phyloP scores from a whole-genome alignment of 208 protist genomes.

The Sergeia podlipaevii region DNA sequence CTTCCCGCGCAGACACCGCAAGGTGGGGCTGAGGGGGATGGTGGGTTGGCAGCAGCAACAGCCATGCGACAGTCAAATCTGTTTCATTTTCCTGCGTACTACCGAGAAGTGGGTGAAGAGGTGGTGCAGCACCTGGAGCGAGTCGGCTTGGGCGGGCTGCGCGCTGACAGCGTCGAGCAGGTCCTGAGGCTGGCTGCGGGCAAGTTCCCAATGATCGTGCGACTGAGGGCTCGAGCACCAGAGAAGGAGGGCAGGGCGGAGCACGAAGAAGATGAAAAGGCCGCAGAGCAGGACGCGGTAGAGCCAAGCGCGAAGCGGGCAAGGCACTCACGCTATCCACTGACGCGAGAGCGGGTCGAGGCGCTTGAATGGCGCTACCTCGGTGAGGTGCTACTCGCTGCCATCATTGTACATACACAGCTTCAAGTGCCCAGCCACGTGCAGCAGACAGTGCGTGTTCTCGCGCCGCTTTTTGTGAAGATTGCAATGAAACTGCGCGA shows the following conservation, averaged over 20 bases:
- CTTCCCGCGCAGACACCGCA: constrained; percentile 6
- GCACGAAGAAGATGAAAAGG: constrained; percentile 5
- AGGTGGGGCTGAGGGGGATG: constrained; percentile 4
- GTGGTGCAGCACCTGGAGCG: constrained; percentile 45
- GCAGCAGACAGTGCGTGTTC: constrained; percentile 57
- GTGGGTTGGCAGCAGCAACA: constrained; percentile 7
- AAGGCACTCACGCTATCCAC: constrained; percentile 1
- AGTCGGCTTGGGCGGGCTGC: constrained; percentile 20
- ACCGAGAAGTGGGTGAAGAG: constrained; percentile 37
- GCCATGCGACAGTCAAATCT: constrained; percentile 8
- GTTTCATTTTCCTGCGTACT: constrained; percentile 67
- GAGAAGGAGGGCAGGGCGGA: too few species aligned
- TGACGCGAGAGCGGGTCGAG: constrained; percentile 32
- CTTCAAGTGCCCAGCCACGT: constrained; percentile 57
- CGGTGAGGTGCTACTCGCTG: constrained; percentile 67
- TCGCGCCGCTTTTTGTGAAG: constrained; percentile 52
- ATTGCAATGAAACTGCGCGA: constrained; percentile 11
- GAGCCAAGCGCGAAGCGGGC: background rate
- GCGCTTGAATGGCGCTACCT: constrained; percentile 50
- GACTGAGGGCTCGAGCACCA: constrained; percentile 52
- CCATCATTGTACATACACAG: constrained; percentile 72
- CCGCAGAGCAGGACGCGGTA: background rate
- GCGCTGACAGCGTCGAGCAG: constrained; percentile 37
- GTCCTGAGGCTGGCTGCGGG: constrained; percentile 35
- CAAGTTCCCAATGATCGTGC: constrained; percentile 61